Percentiles rank a stretch among this genome's conserved stretches.
Conservation (phyloP, 2,329 filamentous ascomycete genomes). For the Sclerotinia minor region DNA sequence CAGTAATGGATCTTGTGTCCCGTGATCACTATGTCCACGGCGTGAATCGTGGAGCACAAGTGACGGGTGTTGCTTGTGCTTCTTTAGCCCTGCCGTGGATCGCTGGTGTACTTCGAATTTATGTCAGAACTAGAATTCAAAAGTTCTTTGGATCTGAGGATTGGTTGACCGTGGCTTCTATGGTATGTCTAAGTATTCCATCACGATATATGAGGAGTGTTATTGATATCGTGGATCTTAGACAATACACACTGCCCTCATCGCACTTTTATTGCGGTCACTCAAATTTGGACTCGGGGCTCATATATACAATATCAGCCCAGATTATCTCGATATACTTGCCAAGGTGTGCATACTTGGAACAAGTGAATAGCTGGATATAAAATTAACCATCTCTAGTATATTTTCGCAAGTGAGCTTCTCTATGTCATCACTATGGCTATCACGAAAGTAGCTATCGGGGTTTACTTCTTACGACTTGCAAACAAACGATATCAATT, state of each 20-base stretch:
- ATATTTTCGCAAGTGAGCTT: constrained; percentile 39
- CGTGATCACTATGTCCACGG: constrained; percentile 4
- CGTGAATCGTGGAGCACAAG: constrained; percentile 34
- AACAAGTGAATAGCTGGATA: neutral
- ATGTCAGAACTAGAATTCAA: constrained; percentile 37
- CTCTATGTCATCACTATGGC: constrained; percentile 39
- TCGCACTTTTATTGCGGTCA: constrained; percentile 33
- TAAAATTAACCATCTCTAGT: constrained; percentile 3
- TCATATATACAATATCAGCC: constrained; percentile 36
- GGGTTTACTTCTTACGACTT: constrained; percentile 38
- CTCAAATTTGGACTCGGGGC: constrained; percentile 37
- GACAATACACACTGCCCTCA: constrained; percentile 37
- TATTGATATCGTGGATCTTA: constrained; percentile 20
- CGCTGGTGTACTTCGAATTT: constrained; percentile 36
- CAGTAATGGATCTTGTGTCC: neutral
- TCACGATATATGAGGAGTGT: neutral
- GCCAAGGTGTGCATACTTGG: constrained; percentile 32
- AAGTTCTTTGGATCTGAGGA: constrained; percentile 41
- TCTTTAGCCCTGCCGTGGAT: constrained; percentile 44
- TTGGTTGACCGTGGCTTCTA: constrained; percentile 38
- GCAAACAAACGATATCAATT: constrained; percentile 36
- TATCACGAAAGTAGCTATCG: constrained; percentile 39
- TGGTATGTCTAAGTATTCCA: constrained; percentile 29
- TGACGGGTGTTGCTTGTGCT: constrained; percentile 40
- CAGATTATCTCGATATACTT: constrained; percentile 28